These are phyloP conservation scores for Amaranthus tricolor DNA, from an alignment of 179 eudicot species.

Conservation along the genomic window DNA sequence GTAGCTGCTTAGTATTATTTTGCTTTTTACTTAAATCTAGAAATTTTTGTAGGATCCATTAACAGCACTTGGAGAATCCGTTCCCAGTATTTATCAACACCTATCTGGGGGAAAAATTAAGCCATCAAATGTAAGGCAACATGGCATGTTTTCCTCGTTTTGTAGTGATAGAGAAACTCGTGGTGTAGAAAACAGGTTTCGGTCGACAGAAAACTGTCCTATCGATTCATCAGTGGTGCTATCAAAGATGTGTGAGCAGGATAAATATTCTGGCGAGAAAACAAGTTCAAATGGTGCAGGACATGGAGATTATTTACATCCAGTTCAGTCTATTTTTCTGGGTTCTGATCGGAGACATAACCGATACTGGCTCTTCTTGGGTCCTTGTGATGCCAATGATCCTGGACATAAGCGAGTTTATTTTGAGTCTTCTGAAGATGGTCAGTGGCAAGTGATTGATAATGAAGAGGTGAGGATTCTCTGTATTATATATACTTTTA, in stretches of 20 bases:
- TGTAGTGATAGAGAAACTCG: slow-evolving; percentile 27
- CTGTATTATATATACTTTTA: too few species aligned
- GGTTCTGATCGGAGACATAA: slow-evolving; percentile 98
- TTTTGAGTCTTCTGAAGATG: slow-evolving; percentile 98
- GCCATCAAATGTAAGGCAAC: slow-evolving; percentile 43
- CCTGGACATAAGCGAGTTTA: slow-evolving; percentile 89
- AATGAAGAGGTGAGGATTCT: slow-evolving; percentile 60
- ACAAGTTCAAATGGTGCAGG: slow-evolving; percentile 29
- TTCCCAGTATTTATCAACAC: slow-evolving; percentile 45
- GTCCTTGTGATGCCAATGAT: slow-evolving; percentile 80
- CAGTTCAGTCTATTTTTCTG: slow-evolving; percentile 84
- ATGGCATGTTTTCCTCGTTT: slow-evolving; percentile 23
- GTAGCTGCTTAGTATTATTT: neutral
- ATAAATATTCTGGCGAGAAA: slow-evolving; percentile 28
- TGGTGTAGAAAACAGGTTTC: slow-evolving; percentile 25
- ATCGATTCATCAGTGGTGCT: slow-evolving; percentile 54
- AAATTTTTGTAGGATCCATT: slow-evolving; percentile 51
- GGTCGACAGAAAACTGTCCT: slow-evolving; percentile 36
- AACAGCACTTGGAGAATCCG: slow-evolving; percentile 32
- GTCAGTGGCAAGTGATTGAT: slow-evolving; percentile 92
- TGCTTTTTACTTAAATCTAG: slow-evolving; percentile 6
- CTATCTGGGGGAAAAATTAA: slow-evolving; percentile 85
- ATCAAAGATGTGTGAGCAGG: slow-evolving; percentile 34
- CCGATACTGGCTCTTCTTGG: slow-evolving; percentile 97
- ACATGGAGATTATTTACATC: slow-evolving; percentile 48